A percentile compares a stretch with the other conserved stretches of the same genome.
phyloP scores from a whole-genome alignment of 75 land plant genomes.

The Gnetum montanum region DNA sequence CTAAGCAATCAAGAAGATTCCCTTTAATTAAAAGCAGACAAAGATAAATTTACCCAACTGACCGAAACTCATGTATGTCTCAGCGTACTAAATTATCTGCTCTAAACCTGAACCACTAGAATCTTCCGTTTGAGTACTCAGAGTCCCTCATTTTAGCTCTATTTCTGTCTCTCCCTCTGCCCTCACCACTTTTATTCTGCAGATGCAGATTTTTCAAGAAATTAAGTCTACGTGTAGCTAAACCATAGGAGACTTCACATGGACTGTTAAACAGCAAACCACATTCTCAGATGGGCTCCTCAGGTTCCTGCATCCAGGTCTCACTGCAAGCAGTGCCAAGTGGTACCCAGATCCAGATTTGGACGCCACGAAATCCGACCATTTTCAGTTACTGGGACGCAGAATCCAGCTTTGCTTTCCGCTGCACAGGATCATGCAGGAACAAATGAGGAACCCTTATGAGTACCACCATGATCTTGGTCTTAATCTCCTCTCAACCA shows the following conservation, averaged over 20 bases:
- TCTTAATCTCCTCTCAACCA: conserved; percentile 9
- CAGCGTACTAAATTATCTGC: too few species aligned
- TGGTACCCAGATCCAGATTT: neutral
- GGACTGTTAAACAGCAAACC: neutral
- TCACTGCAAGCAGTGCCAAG: neutral
- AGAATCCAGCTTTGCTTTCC: neutral
- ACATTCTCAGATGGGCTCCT: neutral
- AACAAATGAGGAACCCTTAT: conserved; percentile 80
- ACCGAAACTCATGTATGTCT: too few species aligned
- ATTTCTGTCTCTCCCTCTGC: too few species aligned
- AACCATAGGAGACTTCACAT: neutral
- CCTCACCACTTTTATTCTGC: too few species aligned
- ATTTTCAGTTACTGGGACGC: neutral
- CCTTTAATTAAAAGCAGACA: too few species aligned
- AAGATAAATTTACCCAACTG: too few species aligned
- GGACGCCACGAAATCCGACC: neutral
- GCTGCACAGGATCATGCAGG: conserved; percentile 54
- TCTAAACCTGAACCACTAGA: too few species aligned
- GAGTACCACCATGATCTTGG: conserved; percentile 88
- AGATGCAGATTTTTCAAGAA: too few species aligned
- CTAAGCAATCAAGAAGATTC: too few species aligned
- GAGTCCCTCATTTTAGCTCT: too few species aligned
- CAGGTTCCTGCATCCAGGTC: neutral
- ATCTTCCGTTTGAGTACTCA: too few species aligned
- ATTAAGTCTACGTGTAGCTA: too few species aligned